Percentiles rank a stretch among this genome's conserved stretches.
Evolutionary conservation across 768 basidiomycete species (phyloP).

Genomic region (Rhizopogon vinicolor): DNA sequence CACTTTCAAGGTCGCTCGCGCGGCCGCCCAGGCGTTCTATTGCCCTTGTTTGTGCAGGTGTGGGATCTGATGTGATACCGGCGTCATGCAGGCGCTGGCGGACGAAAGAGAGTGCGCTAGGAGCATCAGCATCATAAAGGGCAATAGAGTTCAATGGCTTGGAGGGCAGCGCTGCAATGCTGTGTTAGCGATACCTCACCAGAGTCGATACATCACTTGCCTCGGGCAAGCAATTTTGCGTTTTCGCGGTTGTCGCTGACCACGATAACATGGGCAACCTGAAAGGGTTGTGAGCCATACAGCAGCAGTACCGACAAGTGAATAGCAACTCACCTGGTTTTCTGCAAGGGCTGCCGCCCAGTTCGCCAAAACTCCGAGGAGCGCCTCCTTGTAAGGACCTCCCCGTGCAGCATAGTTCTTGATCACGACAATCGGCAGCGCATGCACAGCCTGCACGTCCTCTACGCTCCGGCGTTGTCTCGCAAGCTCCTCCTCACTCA

Average conservation of each 20-base stretch:
- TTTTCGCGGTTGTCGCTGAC: constrained; percentile 89
- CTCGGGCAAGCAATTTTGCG: constrained; percentile 77
- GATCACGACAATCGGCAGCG: constrained; percentile 84
- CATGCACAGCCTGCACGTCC: constrained; percentile 48
- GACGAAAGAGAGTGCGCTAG: constrained; percentile 78
- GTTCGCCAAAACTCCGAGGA: constrained; percentile 69
- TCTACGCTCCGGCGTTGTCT: constrained; percentile 29
- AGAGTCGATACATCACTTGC: constrained; percentile 29
- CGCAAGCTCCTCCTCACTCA: constrained; percentile 26
- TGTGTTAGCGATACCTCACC: neutral
- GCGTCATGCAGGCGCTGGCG: constrained; percentile 68
- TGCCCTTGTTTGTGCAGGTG: constrained; percentile 46
- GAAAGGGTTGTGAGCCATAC: neutral
- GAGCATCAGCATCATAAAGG: constrained; percentile 80
- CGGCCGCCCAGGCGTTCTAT: constrained; percentile 85
- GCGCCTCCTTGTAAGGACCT: constrained; percentile 56
- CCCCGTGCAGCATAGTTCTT: constrained; percentile 67
- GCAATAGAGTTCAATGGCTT: constrained; percentile 78
- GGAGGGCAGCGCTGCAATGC: constrained; percentile 47
- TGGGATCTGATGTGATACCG: constrained; percentile 49
- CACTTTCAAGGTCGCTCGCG: constrained; percentile 83
- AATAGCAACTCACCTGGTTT: constrained; percentile 49
- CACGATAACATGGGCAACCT: constrained; percentile 91
- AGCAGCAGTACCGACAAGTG: neutral
- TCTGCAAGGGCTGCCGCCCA: constrained; percentile 86